These are phyloP conservation scores for Alternaria sp. DNA, from an alignment of 2,329 filamentous ascomycete species.

Conservation along the genomic window DNA sequence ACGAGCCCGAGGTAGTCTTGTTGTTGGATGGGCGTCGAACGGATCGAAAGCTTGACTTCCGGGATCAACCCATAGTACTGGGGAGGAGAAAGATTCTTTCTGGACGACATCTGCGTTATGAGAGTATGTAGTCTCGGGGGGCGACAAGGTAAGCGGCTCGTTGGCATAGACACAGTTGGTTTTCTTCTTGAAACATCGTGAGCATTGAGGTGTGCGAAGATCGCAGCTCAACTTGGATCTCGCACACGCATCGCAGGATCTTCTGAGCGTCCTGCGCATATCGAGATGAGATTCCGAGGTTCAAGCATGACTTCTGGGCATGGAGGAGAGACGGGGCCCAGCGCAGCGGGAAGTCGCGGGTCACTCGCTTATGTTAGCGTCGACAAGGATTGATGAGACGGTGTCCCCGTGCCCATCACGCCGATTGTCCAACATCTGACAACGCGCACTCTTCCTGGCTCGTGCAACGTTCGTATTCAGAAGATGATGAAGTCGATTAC, in stretches of 20 bases:
- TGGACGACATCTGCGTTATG: not conserved
- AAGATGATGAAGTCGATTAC: not conserved
- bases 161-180: constrained; percentile 63
- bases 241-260: constrained; percentile 66
- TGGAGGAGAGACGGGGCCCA: not conserved
- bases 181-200: constrained; percentile 62
- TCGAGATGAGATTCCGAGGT: constrained; percentile 4
- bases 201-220: constrained; percentile 63
- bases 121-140: constrained; percentile 16
- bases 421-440: not conserved
- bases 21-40: constrained; percentile 66
- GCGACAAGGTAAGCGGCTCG: constrained; percentile 53
- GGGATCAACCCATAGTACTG: not conserved
- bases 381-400: not conserved
- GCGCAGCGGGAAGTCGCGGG: not conserved
- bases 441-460: not conserved
- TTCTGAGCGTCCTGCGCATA: constrained; percentile 66
- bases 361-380: constrained; percentile 3
- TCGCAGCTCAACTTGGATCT: constrained; percentile 66
- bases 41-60: constrained; percentile 58
- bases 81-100: not conserved
- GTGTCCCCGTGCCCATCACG: not conserved
- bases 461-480: not conserved
- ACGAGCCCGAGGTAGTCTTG: constrained; percentile 60
- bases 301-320: constrained; percentile 1